Evolutionary conservation across 2,329 filamentous ascomycete species (phyloP).

Genomic region (Phyllosticta citribraziliensis): DNA sequence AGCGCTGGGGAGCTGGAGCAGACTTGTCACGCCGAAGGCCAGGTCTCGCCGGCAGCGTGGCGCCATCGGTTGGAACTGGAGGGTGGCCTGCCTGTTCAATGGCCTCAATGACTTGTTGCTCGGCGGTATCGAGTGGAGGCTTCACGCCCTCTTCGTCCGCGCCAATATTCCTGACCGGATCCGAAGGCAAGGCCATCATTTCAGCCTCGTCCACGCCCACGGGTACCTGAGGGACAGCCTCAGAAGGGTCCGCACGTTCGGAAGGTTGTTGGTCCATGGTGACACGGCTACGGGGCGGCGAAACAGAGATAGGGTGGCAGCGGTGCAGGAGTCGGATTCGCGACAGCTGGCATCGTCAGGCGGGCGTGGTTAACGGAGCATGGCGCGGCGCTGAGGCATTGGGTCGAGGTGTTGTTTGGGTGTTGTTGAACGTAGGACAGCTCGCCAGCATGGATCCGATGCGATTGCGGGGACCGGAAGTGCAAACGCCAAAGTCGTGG

Average conservation of each 20-base stretch:
- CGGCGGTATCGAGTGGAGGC: slow-evolving; percentile 27
- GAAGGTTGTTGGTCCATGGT: slow-evolving; percentile 5
- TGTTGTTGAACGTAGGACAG: neutral
- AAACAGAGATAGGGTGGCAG: neutral
- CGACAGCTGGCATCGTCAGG: slow-evolving; percentile 2
- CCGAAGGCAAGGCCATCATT: slow-evolving; percentile 23
- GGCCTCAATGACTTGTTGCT: slow-evolving; percentile 17
- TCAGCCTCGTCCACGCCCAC: slow-evolving; percentile 28
- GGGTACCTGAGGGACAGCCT: slow-evolving; percentile 20
- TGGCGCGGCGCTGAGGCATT: neutral
- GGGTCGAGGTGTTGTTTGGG: neutral
- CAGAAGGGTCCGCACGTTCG: slow-evolving; percentile 1
- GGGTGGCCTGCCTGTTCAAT: slow-evolving; percentile 5
- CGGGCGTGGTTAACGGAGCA: slow-evolving; percentile 5
- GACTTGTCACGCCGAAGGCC: slow-evolving; percentile 31
- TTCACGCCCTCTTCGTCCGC: slow-evolving; percentile 19
- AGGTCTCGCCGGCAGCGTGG: slow-evolving; percentile 26
- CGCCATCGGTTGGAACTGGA: slow-evolving; percentile 13
- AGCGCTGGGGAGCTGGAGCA: slow-evolving; percentile 31
- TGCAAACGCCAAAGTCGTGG: neutral
- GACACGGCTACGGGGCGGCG: neutral
- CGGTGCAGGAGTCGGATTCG: neutral
- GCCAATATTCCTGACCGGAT: slow-evolving; percentile 21
- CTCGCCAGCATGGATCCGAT: neutral
- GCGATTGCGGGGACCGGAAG: neutral